Base-by-base conservation (phyloP, 1,284 basidiomycete species). In the Apiotrichum montevideense region DNA sequence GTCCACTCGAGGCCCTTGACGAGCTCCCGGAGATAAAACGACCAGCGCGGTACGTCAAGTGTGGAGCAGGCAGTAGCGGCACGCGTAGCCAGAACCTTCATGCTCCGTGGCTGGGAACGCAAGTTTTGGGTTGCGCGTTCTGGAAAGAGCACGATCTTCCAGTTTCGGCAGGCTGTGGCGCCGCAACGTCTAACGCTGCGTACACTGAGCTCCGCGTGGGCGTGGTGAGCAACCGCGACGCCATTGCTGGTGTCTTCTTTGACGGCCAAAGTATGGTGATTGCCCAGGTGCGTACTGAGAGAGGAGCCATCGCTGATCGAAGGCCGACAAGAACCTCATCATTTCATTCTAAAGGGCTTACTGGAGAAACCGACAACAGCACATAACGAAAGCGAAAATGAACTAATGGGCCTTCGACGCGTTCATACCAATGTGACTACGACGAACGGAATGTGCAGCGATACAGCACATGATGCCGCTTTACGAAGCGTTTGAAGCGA, bases 221-320 rank as follows among this genome's bases (percentile, higher is more conserved):
- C 21, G 48, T 46, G 5, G 46, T 49, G 54, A 50, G 42, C 33
- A 21, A 49, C 10, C 42, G 45, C 41, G 33, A 45, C 9, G 21
- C 42, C 13, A 7, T 54, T 14, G n/a, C 40, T 44, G 40, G 40
- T 3, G 41, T 55, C 39, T 55, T 10, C 32, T 54, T 54, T 44
- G 53, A 54, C 21, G 54, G 54, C 3, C 54, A 55, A 48, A 55
- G 46, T 29, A 34, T 55, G 9, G 54, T 55, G 40, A 34, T 55
- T n/a, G 21, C 42, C 13, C 54, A 41, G 29, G 48, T 50, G 32
- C 4, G 47, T 49, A 5, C 6, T 1, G 47, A 13, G 21, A 32
- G 21, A 21, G 21, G 37, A 39, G 37, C 8, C 13, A 8, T 7
- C 37, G 47, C 47, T 49, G 21, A 39, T 13, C 10, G 35, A 15